Base-by-base conservation (phyloP, 805 yeast genomes). In the Candida ortonii region DNA sequence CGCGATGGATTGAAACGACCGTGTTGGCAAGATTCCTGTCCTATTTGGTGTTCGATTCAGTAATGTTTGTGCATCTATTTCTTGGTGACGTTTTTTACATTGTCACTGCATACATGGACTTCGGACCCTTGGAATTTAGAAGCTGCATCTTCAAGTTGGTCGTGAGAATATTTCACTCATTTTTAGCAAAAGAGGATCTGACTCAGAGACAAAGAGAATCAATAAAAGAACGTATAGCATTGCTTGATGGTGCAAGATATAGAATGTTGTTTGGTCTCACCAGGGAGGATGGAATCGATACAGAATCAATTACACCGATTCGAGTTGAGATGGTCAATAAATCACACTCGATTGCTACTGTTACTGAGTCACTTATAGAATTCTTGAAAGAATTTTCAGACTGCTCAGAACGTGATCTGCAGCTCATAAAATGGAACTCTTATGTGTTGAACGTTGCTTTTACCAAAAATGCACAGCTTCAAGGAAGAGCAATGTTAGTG, bases 51-150 rank as follows among this genome's bases (percentile, higher is more conserved):
- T 87, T 86, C 62, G 88, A 85, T 52, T 73, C 85, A 0, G 66
- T 74, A 22, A 57, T 71, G 10, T 69, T 75, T 46, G 76, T 83
- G 6, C 78, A 80, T 39, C 64, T 74, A 59, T 83, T 70, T 52
- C 58, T 86, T 43, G 81, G 89, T 9, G 95, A 87, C 50, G 69
- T 84, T 2, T 68, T 84, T 37, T 78, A 77, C 48, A 66, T 85
- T 41, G 71, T 82, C 19, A 71, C 90, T 0, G 65, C 84, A 14
- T 73, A 71, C 55, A 71, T 76, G 55, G 78, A 73, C 50, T 60
- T 64, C 36, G 68, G 71, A 6, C 68, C 69, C 9, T 54, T 69
- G 20, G 76, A 80, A 21, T 68, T 86, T 42, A 76, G 95, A 35
- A 56, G 59, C 12, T 78, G 71, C 22, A 62, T 84, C 23, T 79